Evolutionary conservation across 2,329 filamentous ascomycete species (phyloP).

Genomic region (Diaporthe sp.): DNA sequence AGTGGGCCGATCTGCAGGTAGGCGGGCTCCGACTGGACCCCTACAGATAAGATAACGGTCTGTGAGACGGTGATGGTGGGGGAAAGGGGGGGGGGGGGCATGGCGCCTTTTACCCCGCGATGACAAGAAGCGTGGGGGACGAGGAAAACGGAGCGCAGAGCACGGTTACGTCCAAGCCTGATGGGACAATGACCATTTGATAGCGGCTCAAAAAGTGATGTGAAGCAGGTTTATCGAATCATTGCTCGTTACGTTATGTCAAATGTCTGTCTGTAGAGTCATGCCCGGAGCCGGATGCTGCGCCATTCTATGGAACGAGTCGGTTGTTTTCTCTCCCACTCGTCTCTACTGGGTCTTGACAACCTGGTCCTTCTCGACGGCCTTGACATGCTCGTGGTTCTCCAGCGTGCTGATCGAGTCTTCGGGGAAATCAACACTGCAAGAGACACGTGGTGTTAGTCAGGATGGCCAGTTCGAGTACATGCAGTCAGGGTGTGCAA

Average conservation of each 20-base stretch:
- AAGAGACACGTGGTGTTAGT: neutral
- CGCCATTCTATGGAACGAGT: neutral
- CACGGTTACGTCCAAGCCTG: neutral
- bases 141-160: neutral
- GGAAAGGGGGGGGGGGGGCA: slow-evolving; percentile 7
- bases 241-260: slow-evolving; percentile 31
- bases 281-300: neutral
- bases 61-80: neutral
- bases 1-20: slow-evolving; percentile 8
- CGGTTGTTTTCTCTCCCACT: neutral
- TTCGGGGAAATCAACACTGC: slow-evolving; percentile 68
- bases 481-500: slow-evolving; percentile 43
- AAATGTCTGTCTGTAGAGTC: slow-evolving; percentile 16
- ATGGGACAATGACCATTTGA: neutral
- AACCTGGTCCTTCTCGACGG: slow-evolving; percentile 80
- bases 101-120: slow-evolving; percentile 39
- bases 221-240: slow-evolving; percentile 8
- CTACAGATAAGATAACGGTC: slow-evolving; percentile 34
- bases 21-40: slow-evolving; percentile 19
- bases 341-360: slow-evolving; percentile 78
- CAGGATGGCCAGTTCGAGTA: neutral
- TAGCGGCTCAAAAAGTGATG: neutral
- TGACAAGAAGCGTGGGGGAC: slow-evolving; percentile 17
- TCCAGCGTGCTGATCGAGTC: slow-evolving; percentile 75
- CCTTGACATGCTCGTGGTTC: slow-evolving; percentile 78